Evolutionary conservation across 768 basidiomycete genomes (phyloP), one percentile per base, ranked within the genome.

Genomic region (Suillus ampliporus): DNA sequence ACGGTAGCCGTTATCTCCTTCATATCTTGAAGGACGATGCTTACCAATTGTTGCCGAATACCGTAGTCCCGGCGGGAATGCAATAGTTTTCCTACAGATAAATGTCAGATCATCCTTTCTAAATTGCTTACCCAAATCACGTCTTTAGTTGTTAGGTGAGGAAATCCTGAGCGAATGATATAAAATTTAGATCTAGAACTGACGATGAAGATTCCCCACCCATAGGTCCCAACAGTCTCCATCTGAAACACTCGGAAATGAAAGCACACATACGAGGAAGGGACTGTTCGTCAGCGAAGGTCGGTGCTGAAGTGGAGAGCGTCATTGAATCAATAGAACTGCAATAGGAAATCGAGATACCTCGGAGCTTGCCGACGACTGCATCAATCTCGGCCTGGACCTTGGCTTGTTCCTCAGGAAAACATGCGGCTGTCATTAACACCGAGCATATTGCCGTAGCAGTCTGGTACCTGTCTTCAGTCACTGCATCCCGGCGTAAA

Each of bases 81-180:
- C 68, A 62, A 62, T 68, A 71, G 21, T 67, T 66, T 17, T 64
- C 57, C 52, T 83, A 61, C 15, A 9, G 9, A 10, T 26, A 6
- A 26, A 23, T 23, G 31, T 62, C 10, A 48, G 54, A 56, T 8
- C 17, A 6, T 4, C 28, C 13, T 41, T 35, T 3, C 7, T 8
- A 41, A 34, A 41, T 5, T 38, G 44, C 47, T 9, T 57, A 85
- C 85, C 83, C 85, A 90, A 28, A 84, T 70, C 44, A 90, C 80
- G 62, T 89, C 87, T 59, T 82, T 83, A 2, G 83, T 89, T 0
- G 87, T 82, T 53, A 82, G 81, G 64, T 89, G 89, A 0, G 84
- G 77, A 57, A 88, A 85, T 0, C 87, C 87, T 69, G 50, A 17
- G 17, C 37, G 14, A n/a, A 47, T 10, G 37, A 15, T 63, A 56